Conservation (phyloP, 371 early-diverging fungal genomes). For the Capniomyces stellatus region DNA sequence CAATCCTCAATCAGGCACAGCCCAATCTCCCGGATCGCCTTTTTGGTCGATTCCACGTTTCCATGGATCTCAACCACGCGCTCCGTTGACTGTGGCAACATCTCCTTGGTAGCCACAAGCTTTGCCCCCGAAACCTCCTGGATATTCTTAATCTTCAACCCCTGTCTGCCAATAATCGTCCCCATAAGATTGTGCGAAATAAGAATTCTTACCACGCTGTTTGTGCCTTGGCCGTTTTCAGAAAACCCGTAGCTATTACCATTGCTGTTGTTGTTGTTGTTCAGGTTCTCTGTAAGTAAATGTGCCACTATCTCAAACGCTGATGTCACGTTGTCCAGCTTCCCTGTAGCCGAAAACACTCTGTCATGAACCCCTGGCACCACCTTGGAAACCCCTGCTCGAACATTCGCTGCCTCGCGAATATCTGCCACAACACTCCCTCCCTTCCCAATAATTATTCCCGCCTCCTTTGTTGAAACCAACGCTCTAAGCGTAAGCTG, state of each 20-base stretch:
- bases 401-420: conserved; percentile 59
- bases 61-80: conserved; percentile 69
- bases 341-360: conserved; percentile 63
- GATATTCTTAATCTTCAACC: conserved; percentile 67
- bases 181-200: conserved; percentile 75
- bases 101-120: conserved; percentile 65
- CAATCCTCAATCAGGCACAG: conserved; percentile 48
- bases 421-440: conserved; percentile 74
- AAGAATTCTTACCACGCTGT: conserved; percentile 45
- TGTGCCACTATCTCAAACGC: conserved; percentile 62
- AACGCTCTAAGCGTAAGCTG: conserved; percentile 74
- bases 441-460: conserved; percentile 79
- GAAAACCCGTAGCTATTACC: conserved; percentile 25
- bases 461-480: conserved; percentile 80
- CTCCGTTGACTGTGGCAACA: conserved; percentile 70
- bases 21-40: conserved; percentile 61
- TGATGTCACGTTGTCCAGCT: conserved; percentile 50
- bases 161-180: conserved; percentile 70
- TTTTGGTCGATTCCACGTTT: conserved; percentile 40
- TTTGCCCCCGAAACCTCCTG: conserved; percentile 64
- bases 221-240: conserved; percentile 22
- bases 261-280: conserved; percentile 30
- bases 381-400: conserved; percentile 70
- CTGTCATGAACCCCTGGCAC: conserved; percentile 70
- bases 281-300: conserved; percentile 60